Percentiles rank a stretch among this genome's conserved stretches.
Evolutionary conservation across 1,284 basidiomycete genomes (phyloP).

Genomic region (Clitocybe nebularis): DNA sequence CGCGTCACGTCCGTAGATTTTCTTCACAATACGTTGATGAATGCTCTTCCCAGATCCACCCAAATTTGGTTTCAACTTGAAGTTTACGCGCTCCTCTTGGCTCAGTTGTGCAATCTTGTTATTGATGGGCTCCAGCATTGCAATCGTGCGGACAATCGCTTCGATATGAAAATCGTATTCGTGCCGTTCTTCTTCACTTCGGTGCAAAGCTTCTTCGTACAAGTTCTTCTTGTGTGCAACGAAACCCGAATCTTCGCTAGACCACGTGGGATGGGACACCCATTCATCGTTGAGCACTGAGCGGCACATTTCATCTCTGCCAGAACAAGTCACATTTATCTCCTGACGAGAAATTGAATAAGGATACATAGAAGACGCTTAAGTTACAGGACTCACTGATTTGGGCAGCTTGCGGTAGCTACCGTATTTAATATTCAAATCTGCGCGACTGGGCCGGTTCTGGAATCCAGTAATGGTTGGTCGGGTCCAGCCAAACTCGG

Average conservation of each 20-base stretch:
- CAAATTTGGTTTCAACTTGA: conserved; percentile 90
- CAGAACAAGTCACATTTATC: conserved; percentile 85
- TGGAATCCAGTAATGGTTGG: conserved; percentile 39
- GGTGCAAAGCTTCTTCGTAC: conserved; percentile 96
- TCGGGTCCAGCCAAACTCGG: conserved; percentile 38
- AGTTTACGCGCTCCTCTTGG: conserved; percentile 76
- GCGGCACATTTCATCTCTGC: conserved; percentile 95
- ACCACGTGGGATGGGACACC: conserved; percentile 95
- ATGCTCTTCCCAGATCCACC: conserved; percentile 90
- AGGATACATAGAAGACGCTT: conserved; percentile 3
- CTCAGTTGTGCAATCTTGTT: conserved; percentile 84
- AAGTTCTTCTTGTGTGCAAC: conserved; percentile 91
- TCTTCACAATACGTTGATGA: conserved; percentile 93
- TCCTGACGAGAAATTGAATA: conserved; percentile 49
- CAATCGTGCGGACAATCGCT: conserved; percentile 92
- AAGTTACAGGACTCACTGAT: conserved; percentile 47
- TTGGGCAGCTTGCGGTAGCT: conserved; percentile 88
- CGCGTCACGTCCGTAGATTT: conserved; percentile 89
- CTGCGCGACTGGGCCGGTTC: conserved; percentile 54
- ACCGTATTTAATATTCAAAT: conserved; percentile 63
- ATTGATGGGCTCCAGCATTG: conserved; percentile 88
- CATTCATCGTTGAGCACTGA: conserved; percentile 96
- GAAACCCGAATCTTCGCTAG: conserved; percentile 91
- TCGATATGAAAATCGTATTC: conserved; percentile 99
- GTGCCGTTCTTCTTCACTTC: conserved; percentile 96